Evolutionary conservation across 2,329 filamentous ascomycete genomes (phyloP).

Genomic region (Botrytis aclada): DNA sequence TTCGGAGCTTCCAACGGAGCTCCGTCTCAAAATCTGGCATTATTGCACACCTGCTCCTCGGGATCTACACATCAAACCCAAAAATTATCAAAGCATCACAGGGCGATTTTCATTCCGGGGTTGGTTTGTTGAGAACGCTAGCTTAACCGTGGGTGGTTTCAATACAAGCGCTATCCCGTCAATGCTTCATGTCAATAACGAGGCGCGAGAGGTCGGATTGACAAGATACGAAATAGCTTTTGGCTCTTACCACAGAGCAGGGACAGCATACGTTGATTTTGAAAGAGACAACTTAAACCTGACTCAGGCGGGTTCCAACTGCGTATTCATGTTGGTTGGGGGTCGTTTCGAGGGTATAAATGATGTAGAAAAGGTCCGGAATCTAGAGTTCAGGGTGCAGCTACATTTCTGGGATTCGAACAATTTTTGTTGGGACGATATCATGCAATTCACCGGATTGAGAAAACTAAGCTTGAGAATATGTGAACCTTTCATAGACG

Average conservation of each 20-base stretch:
- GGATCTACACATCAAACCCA: background rate
- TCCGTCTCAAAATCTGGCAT: constrained; percentile 32
- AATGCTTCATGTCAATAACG: constrained; percentile 27
- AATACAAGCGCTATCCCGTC: constrained; percentile 21
- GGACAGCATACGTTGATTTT: constrained; percentile 30
- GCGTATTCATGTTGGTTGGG: constrained; percentile 26
- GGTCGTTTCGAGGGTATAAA: constrained; percentile 22
- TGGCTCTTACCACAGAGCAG: constrained; percentile 16
- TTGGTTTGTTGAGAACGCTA: background rate
- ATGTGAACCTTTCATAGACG: background rate
- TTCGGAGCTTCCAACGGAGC: constrained; percentile 26
- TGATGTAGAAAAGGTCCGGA: constrained; percentile 25
- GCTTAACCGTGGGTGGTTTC: background rate
- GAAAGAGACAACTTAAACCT: constrained; percentile 24
- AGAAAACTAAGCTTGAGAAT: background rate
- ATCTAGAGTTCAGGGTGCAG: constrained; percentile 23
- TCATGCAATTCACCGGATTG: background rate
- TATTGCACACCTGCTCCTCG: background rate
- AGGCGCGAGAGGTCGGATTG: constrained; percentile 26
- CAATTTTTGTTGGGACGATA: background rate
- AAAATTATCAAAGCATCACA: background rate
- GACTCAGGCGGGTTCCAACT: constrained; percentile 15
- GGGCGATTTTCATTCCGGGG: background rate
- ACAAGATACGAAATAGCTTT: constrained; percentile 25
- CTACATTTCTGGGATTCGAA: background rate